Conservation (phyloP, 768 basidiomycete genomes). For the Wakefieldia striispora region DNA sequence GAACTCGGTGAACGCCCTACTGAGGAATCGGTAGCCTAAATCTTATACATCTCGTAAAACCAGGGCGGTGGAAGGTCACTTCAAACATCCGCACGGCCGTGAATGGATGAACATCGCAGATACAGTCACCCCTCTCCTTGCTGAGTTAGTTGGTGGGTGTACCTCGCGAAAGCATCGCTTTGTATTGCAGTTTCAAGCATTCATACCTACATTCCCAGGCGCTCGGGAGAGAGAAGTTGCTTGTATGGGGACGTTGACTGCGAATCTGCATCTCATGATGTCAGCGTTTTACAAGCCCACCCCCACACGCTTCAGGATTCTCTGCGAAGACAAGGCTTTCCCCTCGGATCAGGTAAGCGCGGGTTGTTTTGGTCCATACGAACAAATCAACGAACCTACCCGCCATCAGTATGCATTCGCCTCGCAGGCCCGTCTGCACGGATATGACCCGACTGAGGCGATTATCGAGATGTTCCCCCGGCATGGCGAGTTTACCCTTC, state of each 20-base stretch:
- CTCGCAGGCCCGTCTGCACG: constrained; percentile 85
- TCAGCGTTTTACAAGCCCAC: constrained; percentile 92
- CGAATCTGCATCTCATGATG: constrained; percentile 96
- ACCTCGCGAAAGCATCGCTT: constrained; percentile 4
- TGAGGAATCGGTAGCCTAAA: constrained; percentile 8
- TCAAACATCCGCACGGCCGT: constrained; percentile 78
- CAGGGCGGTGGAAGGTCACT: constrained; percentile 88
- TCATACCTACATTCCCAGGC: constrained; percentile 46
- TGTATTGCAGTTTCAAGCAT: constrained; percentile 8
- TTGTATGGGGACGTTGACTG: constrained; percentile 92
- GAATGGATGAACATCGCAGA: constrained; percentile 83
- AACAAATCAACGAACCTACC: constrained; percentile 11
- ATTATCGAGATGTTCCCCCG: constrained; percentile 82
- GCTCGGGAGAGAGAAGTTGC: constrained; percentile 89
- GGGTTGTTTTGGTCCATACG: constrained; percentile 1
- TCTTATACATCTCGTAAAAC: constrained; percentile 1
- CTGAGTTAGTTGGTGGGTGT: constrained; percentile 75
- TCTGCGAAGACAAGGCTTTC: constrained; percentile 93
- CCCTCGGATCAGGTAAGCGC: constrained; percentile 88
- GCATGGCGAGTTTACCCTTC: constrained; percentile 77
- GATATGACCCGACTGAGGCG: constrained; percentile 66
- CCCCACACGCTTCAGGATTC: constrained; percentile 80
- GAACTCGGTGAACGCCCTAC: constrained; percentile 48
- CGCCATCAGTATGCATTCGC: constrained; percentile 83
- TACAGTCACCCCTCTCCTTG: constrained; percentile 68